Conservation (phyloP, 2,329 filamentous ascomycete genomes). For the Microdochium paspali region DNA sequence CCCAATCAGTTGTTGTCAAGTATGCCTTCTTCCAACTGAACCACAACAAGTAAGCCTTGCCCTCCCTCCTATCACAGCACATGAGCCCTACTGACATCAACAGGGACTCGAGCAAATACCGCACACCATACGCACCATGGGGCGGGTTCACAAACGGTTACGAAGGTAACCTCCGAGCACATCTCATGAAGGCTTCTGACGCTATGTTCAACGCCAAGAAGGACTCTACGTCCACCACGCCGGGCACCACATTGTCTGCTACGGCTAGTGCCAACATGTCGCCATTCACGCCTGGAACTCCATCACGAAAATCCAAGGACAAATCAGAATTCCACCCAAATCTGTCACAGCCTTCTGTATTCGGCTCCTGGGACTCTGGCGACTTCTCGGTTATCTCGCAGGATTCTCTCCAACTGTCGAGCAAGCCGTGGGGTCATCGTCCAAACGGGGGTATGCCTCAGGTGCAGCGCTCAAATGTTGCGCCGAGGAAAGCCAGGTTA, state of each 20-base stretch:
- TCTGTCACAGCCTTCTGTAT: neutral
- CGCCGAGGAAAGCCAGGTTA: neutral
- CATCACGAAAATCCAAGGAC: neutral
- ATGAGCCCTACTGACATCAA: conserved; percentile 7
- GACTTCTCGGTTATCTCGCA: neutral
- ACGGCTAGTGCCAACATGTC: neutral
- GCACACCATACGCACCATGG: conserved; percentile 47
- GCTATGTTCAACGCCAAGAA: conserved; percentile 21
- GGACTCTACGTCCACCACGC: conserved; percentile 5
- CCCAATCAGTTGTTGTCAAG: conserved; percentile 32
- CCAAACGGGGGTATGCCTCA: neutral
- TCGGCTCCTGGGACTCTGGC: neutral
- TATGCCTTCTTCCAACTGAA: conserved; percentile 51
- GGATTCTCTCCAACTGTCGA: neutral
- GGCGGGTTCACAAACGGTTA: conserved; percentile 54
- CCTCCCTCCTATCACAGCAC: conserved; percentile 8
- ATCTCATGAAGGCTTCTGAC: conserved; percentile 31
- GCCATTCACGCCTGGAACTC: neutral
- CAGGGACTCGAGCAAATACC: conserved; percentile 46
- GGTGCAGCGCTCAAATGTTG: neutral
- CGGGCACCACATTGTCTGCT: neutral
- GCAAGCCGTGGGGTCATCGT: neutral
- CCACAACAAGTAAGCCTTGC: conserved; percentile 40
- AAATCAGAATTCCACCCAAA: neutral
- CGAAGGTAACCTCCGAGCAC: conserved; percentile 39